Evolutionary conservation across 495 filamentous ascomycete genomes (phyloP).

Genomic region (Tuber umbilicatum): DNA sequence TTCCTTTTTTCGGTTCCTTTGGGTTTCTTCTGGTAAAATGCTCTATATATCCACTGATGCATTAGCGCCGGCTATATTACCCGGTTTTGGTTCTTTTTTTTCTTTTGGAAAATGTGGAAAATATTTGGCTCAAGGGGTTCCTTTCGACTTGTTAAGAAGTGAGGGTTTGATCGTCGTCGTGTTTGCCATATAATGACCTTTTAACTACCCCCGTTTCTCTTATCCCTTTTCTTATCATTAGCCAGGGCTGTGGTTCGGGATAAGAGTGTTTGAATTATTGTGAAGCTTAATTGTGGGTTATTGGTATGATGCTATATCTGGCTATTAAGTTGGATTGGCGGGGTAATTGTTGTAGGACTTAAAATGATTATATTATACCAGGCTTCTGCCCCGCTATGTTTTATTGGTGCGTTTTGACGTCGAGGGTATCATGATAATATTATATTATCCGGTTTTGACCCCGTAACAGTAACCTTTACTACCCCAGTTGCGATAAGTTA

Average conservation of each 20-base stretch:
- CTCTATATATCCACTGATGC: conserved; percentile 4
- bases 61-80: background rate
- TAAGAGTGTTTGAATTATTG: background rate
- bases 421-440: background rate
- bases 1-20: background rate
- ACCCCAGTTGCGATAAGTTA: background rate
- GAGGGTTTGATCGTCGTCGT: background rate
- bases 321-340: background rate
- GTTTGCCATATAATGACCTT: background rate
- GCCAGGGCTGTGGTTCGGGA: background rate
- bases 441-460: background rate
- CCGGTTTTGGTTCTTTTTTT: background rate
- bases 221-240: background rate
- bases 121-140: background rate
- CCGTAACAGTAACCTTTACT: background rate
- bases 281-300: background rate
- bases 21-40: conserved; percentile 1
- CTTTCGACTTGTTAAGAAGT: background rate
- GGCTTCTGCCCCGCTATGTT: background rate
- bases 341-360: background rate
- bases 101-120: background rate
- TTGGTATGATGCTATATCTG: background rate
- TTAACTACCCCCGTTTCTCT: background rate
- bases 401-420: background rate
- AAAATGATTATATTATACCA: background rate